phyloP scores from a whole-genome alignment of 2,329 filamentous ascomycete species.

The Exophiala bonariae region DNA sequence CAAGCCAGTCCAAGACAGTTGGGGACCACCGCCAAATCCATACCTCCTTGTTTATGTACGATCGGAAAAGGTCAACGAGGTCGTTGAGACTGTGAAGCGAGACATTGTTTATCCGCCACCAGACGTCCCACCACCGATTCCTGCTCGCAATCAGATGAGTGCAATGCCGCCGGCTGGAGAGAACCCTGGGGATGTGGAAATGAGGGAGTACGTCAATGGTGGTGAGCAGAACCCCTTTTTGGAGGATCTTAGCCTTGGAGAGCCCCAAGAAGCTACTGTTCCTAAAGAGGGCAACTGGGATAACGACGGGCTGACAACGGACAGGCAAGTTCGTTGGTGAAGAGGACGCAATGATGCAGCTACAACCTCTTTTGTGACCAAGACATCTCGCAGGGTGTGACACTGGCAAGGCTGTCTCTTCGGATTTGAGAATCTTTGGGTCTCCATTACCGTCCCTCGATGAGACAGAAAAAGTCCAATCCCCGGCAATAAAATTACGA shows the following conservation, averaged over 20 bases:
- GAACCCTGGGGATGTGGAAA: conserved; percentile 16
- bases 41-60: conserved; percentile 71
- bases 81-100: conserved; percentile 59
- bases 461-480: too few relatives aligned
- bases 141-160: conserved; percentile 18
- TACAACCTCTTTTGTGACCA: conserved; percentile 17
- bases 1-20: conserved; percentile 19
- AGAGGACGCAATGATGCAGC: conserved; percentile 14
- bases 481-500: too few relatives aligned
- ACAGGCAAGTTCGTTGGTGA: conserved; percentile 22
- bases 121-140: conserved; percentile 14
- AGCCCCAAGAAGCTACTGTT: conserved; percentile 4
- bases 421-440: too few relatives aligned
- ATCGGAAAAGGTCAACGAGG: conserved; percentile 60
- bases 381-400: too few relatives aligned
- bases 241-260: conserved; percentile 1
- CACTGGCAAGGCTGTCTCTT: too few relatives aligned
- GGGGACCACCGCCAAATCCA: conserved; percentile 58
- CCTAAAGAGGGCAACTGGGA: conserved; percentile 19
- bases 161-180: conserved; percentile 13
- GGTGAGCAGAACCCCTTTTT: conserved; percentile 19
- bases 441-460: too few relatives aligned
- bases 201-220: conserved; percentile 23
- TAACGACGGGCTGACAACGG: conserved; percentile 19
- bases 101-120: conserved; percentile 31